Evolutionary conservation across 306 rosid species (phyloP).

Genomic region (Lupinus albus): DNA sequence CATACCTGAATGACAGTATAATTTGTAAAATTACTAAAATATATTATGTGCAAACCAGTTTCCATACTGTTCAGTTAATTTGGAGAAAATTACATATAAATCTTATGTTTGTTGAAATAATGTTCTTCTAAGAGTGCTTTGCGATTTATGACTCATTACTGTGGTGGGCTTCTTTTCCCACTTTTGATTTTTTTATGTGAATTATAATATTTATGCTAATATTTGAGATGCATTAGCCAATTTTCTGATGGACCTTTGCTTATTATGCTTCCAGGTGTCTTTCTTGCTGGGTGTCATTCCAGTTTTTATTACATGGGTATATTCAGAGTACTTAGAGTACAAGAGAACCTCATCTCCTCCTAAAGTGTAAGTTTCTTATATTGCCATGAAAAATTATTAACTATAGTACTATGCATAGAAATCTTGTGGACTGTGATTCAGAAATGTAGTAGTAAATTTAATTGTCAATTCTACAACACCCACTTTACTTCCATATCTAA

Average conservation of each 20-base stretch:
- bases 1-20: not conserved
- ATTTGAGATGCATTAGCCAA: slow-evolving; percentile 7
- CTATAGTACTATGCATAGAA: slow-evolving; percentile 14
- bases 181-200: not conserved
- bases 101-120: not conserved
- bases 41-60: slow-evolving; percentile 6
- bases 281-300: slow-evolving; percentile 88
- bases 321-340: slow-evolving; percentile 89
- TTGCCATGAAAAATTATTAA: slow-evolving; percentile 11
- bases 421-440: slow-evolving; percentile 18
- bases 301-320: slow-evolving; percentile 84
- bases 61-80: not conserved
- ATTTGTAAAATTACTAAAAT: slow-evolving; percentile 6
- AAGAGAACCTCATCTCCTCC: slow-evolving; percentile 64
- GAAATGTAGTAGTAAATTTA: slow-evolving; percentile 16
- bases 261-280: slow-evolving; percentile 69
- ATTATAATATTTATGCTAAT: slow-evolving; percentile 26
- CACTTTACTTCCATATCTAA: not conserved
- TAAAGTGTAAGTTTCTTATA: slow-evolving; percentile 74
- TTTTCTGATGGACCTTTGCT: slow-evolving; percentile 42
- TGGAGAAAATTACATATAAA: slow-evolving; percentile 10
- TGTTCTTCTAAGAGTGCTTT: slow-evolving; percentile 5
- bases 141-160: no score
- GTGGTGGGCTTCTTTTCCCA: no score
- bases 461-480: slow-evolving; percentile 5